Percentiles rank a stretch among this genome's conserved stretches.
Conservation (phyloP, 208 protist genomes). For the Leishmania aethiopica region DNA sequence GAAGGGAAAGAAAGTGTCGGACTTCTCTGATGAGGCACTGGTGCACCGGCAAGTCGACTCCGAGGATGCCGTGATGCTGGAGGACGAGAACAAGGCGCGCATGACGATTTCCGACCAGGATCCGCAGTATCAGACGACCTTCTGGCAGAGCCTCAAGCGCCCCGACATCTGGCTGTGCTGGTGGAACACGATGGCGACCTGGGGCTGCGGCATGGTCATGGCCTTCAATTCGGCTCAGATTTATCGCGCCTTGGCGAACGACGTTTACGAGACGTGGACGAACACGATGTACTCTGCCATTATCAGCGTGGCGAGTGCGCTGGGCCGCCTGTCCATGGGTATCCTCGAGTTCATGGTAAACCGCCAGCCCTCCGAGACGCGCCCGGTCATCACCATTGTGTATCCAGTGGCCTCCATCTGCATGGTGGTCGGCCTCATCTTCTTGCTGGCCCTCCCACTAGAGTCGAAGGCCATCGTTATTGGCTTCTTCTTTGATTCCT, state of each 20-base stretch:
- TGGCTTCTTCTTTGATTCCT: slow-evolving; percentile 56
- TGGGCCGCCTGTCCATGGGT: slow-evolving; percentile 60
- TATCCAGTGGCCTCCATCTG: slow-evolving; percentile 40
- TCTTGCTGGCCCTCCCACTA: slow-evolving; percentile 43
- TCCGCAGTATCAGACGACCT: slow-evolving; percentile 66
- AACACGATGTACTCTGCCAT: slow-evolving; percentile 59
- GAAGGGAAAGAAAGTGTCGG: neutral
- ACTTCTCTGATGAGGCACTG: neutral
- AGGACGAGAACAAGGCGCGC: slow-evolving; percentile 34
- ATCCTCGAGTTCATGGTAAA: slow-evolving; percentile 46
- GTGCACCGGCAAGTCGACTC: neutral
- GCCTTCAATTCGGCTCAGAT: slow-evolving; percentile 71
- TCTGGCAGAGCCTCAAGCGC: slow-evolving; percentile 43
- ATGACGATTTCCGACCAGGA: slow-evolving; percentile 35
- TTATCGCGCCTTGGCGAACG: too few relatives aligned
- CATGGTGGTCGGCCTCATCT: slow-evolving; percentile 46
- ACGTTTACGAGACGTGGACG: too few relatives aligned
- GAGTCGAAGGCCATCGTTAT: slow-evolving; percentile 52
- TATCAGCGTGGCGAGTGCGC: slow-evolving; percentile 65
- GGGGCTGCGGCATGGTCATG: slow-evolving; percentile 67
- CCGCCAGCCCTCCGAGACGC: slow-evolving; percentile 29
- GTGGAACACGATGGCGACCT: slow-evolving; percentile 61
- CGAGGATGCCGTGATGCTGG: slow-evolving; percentile 15
- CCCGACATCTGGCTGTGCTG: slow-evolving; percentile 65
- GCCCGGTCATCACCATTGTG: slow-evolving; percentile 42